Evolutionary conservation across 768 basidiomycete species (phyloP).

Genomic region (Boletales sp.): DNA sequence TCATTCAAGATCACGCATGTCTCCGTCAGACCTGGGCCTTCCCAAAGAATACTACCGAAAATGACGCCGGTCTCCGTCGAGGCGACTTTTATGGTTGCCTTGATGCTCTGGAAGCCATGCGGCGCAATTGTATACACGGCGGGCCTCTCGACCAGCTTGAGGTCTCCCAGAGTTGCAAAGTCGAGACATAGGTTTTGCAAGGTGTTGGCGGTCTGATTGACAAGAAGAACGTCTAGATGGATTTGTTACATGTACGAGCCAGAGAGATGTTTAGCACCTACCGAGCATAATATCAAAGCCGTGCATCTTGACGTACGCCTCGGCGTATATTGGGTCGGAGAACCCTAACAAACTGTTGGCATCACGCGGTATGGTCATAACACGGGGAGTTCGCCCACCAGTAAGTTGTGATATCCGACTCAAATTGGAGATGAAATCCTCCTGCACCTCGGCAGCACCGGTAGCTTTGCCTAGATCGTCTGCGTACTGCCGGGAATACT

Average conservation of each 20-base stretch:
- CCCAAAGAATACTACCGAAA: conserved; percentile 97
- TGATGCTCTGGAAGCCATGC: conserved; percentile 97
- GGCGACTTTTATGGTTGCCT: conserved; percentile 97
- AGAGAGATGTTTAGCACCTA: conserved; percentile 26
- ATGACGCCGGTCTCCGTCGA: conserved; percentile 99
- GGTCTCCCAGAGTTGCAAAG: conserved; percentile 94
- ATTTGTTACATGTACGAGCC: not conserved
- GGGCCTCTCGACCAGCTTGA: conserved; percentile 96
- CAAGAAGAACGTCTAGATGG: conserved; percentile 80
- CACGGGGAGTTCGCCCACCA: conserved; percentile 41
- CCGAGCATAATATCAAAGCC: conserved; percentile 95
- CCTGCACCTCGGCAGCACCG: conserved; percentile 74
- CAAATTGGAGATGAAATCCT: conserved; percentile 93
- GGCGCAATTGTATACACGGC: conserved; percentile 90
- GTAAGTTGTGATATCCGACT: conserved; percentile 92
- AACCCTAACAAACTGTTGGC: conserved; percentile 54
- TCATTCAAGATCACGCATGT: conserved; percentile 93
- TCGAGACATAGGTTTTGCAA: conserved; percentile 96
- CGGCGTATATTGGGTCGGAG: conserved; percentile 97
- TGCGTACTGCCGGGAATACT: conserved; percentile 57
- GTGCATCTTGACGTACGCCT: conserved; percentile 96
- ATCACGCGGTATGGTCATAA: not conserved
- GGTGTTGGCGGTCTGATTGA: conserved; percentile 93
- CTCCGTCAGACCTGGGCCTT: conserved; percentile 82
- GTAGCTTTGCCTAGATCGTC: conserved; percentile 88